Conservation (phyloP, 2,329 filamentous ascomycete species). For the Diaporthe batatas region DNA sequence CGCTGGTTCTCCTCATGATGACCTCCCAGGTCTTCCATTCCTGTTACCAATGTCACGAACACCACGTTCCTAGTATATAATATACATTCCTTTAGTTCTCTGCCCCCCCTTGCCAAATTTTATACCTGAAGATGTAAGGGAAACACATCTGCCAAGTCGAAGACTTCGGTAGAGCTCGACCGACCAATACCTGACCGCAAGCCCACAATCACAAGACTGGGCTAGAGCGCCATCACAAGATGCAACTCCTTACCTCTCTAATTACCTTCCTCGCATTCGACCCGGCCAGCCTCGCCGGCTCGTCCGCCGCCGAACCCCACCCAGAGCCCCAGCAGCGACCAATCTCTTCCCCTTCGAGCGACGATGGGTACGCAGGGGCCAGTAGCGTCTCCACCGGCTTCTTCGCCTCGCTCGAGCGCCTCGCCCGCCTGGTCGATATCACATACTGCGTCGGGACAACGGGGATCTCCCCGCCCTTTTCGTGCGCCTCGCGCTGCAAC, state of each 20-base stretch:
- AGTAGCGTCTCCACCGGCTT: conserved; percentile 68
- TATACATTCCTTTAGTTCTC: not conserved
- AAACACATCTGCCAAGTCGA: conserved; percentile 32
- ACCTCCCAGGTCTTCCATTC: not conserved
- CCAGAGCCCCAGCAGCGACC: conserved; percentile 30
- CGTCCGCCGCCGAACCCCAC: conserved; percentile 20
- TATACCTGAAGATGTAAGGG: conserved; percentile 34
- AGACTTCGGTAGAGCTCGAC: conserved; percentile 32
- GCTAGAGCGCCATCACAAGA: conserved; percentile 8
- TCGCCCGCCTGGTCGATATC: conserved; percentile 93
- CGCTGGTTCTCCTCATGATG: conserved; percentile 16
- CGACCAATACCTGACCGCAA: conserved; percentile 13
- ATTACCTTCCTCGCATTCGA: not conserved
- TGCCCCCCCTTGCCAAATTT: not conserved
- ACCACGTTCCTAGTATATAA: not conserved
- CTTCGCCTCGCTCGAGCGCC: conserved; percentile 86
- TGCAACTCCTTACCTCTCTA: conserved; percentile 32
- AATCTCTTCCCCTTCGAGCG: conserved; percentile 26
- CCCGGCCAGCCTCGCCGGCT: conserved; percentile 23
- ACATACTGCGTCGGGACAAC: conserved; percentile 91
- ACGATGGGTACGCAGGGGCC: conserved; percentile 24
- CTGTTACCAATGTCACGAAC: not conserved
- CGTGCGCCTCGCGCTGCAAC: conserved; percentile 84
- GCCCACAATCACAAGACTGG: not conserved
- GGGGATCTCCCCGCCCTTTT: conserved; percentile 86